Conservation (phyloP, 305 asterid genomes). For the Fraxinus floribunda region DNA sequence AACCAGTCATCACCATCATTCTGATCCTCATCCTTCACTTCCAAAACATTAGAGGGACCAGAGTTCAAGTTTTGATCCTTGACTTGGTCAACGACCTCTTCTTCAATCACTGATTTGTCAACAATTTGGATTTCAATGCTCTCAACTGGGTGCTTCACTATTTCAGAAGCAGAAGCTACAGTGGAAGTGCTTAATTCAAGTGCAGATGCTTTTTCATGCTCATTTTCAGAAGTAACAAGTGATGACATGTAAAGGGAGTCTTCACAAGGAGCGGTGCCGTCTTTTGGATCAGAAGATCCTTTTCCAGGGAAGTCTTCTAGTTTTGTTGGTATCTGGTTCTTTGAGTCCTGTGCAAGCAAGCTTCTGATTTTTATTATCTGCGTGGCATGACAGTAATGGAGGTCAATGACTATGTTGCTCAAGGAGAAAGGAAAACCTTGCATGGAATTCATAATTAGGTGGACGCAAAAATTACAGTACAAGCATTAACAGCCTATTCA, state of each 20-base stretch:
- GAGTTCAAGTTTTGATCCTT: conserved; percentile 26
- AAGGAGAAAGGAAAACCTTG: not conserved
- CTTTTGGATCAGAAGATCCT: conserved; percentile 34
- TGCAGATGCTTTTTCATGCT: conserved; percentile 25
- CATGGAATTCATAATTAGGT: conserved; percentile 6
- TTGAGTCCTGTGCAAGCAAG: conserved; percentile 51
- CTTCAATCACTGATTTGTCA: conserved; percentile 48
- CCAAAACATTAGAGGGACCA: conserved; percentile 26
- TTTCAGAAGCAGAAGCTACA: conserved; percentile 27
- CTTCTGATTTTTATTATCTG: conserved; percentile 80
- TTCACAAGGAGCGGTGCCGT: conserved; percentile 33
- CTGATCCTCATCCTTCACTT: conserved; percentile 43
- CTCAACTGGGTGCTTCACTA: conserved; percentile 39
- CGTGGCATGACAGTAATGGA: conserved; percentile 15
- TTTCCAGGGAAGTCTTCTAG: conserved; percentile 24
- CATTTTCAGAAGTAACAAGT: conserved; percentile 24
- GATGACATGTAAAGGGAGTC: conserved; percentile 52
- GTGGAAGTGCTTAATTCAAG: conserved; percentile 34
- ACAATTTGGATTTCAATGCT: conserved; percentile 39
- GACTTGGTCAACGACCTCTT: conserved; percentile 33
- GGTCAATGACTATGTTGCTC: conserved; percentile 8
- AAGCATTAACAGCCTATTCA: not conserved
- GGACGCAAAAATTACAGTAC: not conserved
- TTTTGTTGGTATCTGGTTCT: conserved; percentile 36
- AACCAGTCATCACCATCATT: conserved; percentile 95